Base-by-base conservation (phyloP, 768 basidiomycete genomes). In the Exsudoporus frostii region DNA sequence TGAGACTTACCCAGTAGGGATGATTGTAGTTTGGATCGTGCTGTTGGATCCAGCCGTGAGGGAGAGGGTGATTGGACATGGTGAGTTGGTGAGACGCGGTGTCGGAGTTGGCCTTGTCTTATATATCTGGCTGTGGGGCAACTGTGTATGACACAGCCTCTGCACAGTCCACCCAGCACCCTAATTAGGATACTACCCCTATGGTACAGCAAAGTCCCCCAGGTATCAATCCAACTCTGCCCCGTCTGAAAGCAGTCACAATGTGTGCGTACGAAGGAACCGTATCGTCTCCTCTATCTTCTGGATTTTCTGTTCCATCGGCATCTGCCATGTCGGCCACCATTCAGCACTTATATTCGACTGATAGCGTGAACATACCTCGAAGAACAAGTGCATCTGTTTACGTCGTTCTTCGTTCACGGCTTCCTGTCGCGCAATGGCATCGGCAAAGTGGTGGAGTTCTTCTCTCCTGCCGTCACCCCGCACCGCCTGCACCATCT, bases 41-140 rank as follows among this genome's bases (percentile, higher is more conserved):
- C 56, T 82, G 75, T 46, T 74, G 63, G 22, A 80, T 67, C 85
- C 85, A 86, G 34, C 84, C 85, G 29, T 75, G 66, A 3, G 84
- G 84, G 11, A 85, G 70, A 46, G 76, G 72, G 39, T 61, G 58
- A n/a, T 71, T 49, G 51, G 49, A 61, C 62, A 69, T 69, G 50
- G 7, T 45, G 30, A 17, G 17, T 38, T 13, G 33, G 17, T 8
- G 34, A 22, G n/a, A 5, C 29, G 20, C 10, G 13, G 9, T 9
- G 47, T 30, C 43, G n/a, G 45, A 46, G 29, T 19, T 42, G 36
- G 11, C 7, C 36, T 25, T 14, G 3, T 43, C 47, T 56, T 49
- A 40, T 45, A 58, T 20, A n/a, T 13, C 24, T 13, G 25, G 64
- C 60, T 60, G 61, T 55, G 46, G 53, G 45, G 40, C 0, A 7